A percentile compares a stretch with the other conserved stretches of the same genome.
Conservation (phyloP, 352 stramenopile genomes). For the Nothophytophthora sp. region DNA sequence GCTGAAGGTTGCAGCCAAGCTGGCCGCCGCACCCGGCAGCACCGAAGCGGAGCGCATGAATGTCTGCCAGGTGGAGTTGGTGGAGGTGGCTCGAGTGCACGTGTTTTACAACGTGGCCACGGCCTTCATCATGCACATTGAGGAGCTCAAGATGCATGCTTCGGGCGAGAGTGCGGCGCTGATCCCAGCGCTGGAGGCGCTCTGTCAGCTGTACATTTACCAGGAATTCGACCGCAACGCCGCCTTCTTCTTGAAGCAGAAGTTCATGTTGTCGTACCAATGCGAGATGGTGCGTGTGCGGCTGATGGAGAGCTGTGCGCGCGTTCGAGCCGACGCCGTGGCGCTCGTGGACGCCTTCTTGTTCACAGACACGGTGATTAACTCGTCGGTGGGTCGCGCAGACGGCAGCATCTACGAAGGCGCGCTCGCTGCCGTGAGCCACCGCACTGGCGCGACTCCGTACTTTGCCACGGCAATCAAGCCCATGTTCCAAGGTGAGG, state of each 20-base stretch:
- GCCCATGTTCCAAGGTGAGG: conserved; percentile 57
- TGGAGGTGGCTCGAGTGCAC: conserved; percentile 70
- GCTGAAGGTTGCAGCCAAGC: conserved; percentile 37
- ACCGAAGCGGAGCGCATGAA: conserved; percentile 53
- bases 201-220: conserved; percentile 81
- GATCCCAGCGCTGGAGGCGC: conserved; percentile 48
- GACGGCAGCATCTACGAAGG: conserved; percentile 81
- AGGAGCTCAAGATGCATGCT: conserved; percentile 36
- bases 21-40: conserved; percentile 21
- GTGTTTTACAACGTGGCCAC: conserved; percentile 76
- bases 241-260: conserved; percentile 59
- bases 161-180: conserved; percentile 23
- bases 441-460: conserved; percentile 39
- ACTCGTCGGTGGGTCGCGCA: conserved; percentile 59
- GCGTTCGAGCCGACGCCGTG: conserved; percentile 62
- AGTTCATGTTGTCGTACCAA: conserved; percentile 59
- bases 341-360: conserved; percentile 77
- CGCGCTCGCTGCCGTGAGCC: conserved; percentile 44
- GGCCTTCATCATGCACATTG: conserved; percentile 56
- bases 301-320: conserved; percentile 42
- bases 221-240: conserved; percentile 61
- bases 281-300: conserved; percentile 45
- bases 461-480: conserved; percentile 66
- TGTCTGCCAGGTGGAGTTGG: conserved; percentile 74
- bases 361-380: conserved; percentile 67